Base-by-base conservation (phyloP, 2,329 filamentous ascomycete species). In the Fragosphaeria purpurea region DNA sequence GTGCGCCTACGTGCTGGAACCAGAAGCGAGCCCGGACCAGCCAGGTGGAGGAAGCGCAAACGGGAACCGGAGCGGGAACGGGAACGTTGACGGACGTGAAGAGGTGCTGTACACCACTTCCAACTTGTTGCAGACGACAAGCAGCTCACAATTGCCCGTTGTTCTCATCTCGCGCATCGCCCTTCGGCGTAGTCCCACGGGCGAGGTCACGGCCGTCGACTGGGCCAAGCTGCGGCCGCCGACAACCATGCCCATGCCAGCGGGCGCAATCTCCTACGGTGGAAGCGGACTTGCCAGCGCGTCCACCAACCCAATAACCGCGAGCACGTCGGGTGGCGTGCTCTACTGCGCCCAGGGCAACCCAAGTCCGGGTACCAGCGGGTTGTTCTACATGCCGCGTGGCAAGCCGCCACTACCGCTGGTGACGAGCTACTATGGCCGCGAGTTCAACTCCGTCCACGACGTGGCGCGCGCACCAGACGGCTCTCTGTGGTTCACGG, bases 261-360 rank as follows among this genome's bases (percentile, higher is more conserved):
- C 91, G 59, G 85, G 85, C 31, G 77, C 76, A 12, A 56, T 75
- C 5, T 75, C 80, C 56, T 74, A 79, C 54, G n/a, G 22, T 6
- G 37, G 43, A 37, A 37, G 43, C 6, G 43, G 43, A 7, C 7
- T n/a, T 5, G 37, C 9, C n/a, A 30, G 43, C n/a, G 11, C 11
- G 35, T 7, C 7, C 10, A 13, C 13, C 35, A 40, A 6, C 37
- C 3, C 6, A 31, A 31, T 31, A 6, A 37, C 30, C 7, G 7
- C 9, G 32, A 6, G 34, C 30, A 30, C 81, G 84, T 55, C 80
- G 32, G 22, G 8, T 22, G 59, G 57, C 39, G 49, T 60, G 5
- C 52, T 62, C 4, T 62, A 59, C 46, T 60, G 59, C 48, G 57
- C 59, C 3, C 61, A 63, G 46, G 60, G 60, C 30, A 55, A 42